These are phyloP conservation scores for Hypoxylon cercidicola DNA, from an alignment of 495 filamentous ascomycete genomes.

Conservation along the genomic window DNA sequence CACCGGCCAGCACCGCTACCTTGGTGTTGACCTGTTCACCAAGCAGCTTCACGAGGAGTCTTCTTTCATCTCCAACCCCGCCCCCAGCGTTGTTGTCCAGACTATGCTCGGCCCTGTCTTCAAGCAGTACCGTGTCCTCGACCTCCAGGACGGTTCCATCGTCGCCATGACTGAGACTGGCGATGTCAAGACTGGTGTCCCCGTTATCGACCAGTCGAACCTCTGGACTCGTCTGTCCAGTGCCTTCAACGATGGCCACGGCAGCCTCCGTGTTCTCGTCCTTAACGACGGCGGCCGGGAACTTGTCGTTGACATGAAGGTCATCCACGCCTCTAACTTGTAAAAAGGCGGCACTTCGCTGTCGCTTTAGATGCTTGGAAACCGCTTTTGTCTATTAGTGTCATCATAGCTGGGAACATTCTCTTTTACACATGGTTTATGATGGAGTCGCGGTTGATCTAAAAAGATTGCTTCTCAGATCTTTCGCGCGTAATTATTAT, in stretches of 20 bases:
- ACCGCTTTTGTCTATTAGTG: constrained; percentile 36
- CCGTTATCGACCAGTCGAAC: constrained; percentile 91
- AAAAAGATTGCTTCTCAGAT: constrained; percentile 41
- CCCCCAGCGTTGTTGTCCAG: constrained; percentile 95
- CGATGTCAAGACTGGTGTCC: constrained; percentile 96
- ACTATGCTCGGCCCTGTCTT: constrained; percentile 99
- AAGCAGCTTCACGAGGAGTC: constrained; percentile 99
- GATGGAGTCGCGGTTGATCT: constrained; percentile 45
- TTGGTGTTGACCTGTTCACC: constrained; percentile 97
- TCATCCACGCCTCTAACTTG: constrained; percentile 79
- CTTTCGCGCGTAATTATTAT: constrained; percentile 43
- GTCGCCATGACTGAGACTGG: constrained; percentile 70
- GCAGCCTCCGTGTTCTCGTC: constrained; percentile 92
- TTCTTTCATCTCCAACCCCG: constrained; percentile 95
- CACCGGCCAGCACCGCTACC: constrained; percentile 99
- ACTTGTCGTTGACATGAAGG: constrained; percentile 98
- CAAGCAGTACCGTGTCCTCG: constrained; percentile 99
- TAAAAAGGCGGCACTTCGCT: constrained; percentile 46
- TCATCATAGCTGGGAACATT: constrained; percentile 30
- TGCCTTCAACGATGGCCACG: constrained; percentile 90
- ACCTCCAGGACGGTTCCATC: constrained; percentile 85
- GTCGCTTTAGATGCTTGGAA: constrained; percentile 30
- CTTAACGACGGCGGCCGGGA: constrained; percentile 94
- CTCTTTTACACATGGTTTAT: constrained; percentile 35
- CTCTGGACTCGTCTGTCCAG: constrained; percentile 84